phyloP scores from a whole-genome alignment of 495 filamentous ascomycete species.

The Penicillium herquei region DNA sequence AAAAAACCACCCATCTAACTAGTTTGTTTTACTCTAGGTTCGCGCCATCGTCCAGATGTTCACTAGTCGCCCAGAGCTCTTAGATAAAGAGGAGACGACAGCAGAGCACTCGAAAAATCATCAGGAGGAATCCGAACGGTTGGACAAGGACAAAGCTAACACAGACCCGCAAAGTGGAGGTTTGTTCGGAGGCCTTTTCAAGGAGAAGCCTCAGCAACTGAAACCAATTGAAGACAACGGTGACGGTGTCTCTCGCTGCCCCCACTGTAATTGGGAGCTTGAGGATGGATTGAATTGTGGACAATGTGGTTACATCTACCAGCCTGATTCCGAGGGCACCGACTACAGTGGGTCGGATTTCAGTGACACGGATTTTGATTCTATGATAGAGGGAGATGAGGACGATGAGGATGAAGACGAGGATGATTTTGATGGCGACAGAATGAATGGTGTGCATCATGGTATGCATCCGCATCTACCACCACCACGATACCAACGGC shows the following conservation, averaged over 20 bases:
- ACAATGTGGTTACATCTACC: constrained; percentile 50
- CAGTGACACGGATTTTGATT: constrained; percentile 26
- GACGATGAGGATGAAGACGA: constrained; percentile 38
- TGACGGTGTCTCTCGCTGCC: constrained; percentile 65
- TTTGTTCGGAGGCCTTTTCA: constrained; percentile 66
- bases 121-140: constrained; percentile 58
- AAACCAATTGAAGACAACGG: constrained; percentile 54
- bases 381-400: constrained; percentile 16
- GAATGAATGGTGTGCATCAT: too few species aligned
- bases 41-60: constrained; percentile 67
- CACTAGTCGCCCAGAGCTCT: constrained; percentile 59
- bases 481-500: too few species aligned
- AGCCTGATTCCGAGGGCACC: constrained; percentile 37
- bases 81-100: constrained; percentile 61
- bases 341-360: constrained; percentile 21
- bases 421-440: constrained; percentile 23
- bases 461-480: too few species aligned
- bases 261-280: constrained; percentile 64
- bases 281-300: constrained; percentile 53
- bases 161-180: constrained; percentile 50
- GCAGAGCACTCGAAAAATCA: constrained; percentile 59
- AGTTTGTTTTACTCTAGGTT: constrained; percentile 44
- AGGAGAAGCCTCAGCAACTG: constrained; percentile 18
- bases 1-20: constrained; percentile 1
- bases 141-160: constrained; percentile 56